Evolutionary conservation across 139 green algal genomes (phyloP).

Genomic region (Cymbomonas tetramitiformis): DNA sequence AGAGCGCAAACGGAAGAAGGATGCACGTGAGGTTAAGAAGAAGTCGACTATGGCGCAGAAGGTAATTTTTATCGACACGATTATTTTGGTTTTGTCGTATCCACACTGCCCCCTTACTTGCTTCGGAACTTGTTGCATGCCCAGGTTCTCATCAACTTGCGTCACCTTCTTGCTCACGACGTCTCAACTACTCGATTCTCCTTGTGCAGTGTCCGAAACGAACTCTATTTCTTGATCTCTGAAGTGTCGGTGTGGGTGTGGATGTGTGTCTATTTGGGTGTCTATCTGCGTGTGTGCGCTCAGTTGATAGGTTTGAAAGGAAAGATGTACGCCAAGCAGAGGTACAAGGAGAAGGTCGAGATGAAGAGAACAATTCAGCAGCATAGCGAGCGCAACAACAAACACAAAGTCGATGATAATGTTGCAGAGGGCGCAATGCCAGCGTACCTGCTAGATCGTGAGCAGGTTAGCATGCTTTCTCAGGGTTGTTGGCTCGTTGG

Average conservation of each 20-base stretch:
- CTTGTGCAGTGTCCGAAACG: too few species aligned
- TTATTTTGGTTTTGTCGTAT: too few species aligned
- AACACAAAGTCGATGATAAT: conserved; percentile 79
- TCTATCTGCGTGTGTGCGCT: too few species aligned
- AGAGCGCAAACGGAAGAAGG: conserved; percentile 84
- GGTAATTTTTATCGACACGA: too few species aligned
- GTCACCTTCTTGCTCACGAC: too few species aligned
- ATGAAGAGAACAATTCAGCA: conserved; percentile 99
- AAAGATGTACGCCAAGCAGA: conserved; percentile 95
- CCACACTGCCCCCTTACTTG: too few species aligned
- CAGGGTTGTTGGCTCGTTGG: too few species aligned
- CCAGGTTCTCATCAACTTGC: too few species aligned
- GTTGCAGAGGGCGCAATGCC: conserved; percentile 71
- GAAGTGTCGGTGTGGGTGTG: background rate
- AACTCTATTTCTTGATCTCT: too few species aligned
- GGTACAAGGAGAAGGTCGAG: conserved; percentile 84
- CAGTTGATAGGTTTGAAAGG: conserved; percentile 83
- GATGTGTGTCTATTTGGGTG: too few species aligned
- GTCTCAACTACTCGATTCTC: too few species aligned
- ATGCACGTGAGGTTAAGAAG: conserved; percentile 83
- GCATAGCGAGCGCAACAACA: conserved; percentile 85
- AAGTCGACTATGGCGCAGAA: conserved; percentile 55
- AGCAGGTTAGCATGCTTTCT: conserved; percentile 50
- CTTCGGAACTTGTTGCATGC: too few species aligned
- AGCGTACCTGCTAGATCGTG: conserved; percentile 93